A percentile compares a stretch with the other conserved stretches of the same genome.
These are phyloP conservation scores for Daldinia bambusicola DNA, from an alignment of 495 filamentous ascomycete genomes.

Conservation along the genomic window DNA sequence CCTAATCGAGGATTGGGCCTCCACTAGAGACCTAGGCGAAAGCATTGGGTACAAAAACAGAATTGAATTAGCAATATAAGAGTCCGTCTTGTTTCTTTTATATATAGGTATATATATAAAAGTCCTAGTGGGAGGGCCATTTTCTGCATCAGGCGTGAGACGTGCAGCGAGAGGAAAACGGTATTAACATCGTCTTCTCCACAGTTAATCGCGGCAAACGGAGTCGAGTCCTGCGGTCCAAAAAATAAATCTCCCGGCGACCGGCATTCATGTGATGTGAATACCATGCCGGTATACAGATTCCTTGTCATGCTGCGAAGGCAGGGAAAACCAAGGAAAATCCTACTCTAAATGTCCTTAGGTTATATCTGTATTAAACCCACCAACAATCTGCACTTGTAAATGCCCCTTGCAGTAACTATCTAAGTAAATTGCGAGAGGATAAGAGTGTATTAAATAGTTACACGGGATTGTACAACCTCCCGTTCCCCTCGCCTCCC, in stretches of 20 bases:
- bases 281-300: neutral
- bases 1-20: too few species aligned
- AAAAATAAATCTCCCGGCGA: conserved; percentile 10
- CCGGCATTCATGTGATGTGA: conserved; percentile 2
- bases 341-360: neutral
- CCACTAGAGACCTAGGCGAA: too few species aligned
- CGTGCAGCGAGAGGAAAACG: neutral
- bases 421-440: too few species aligned
- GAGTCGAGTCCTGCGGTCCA: conserved; percentile 8
- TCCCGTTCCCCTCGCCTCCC: too few species aligned
- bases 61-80: too few species aligned
- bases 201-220: conserved; percentile 12
- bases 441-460: too few species aligned
- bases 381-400: neutral
- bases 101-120: too few species aligned
- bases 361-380: neutral
- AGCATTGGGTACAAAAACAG: too few species aligned
- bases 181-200: conserved; percentile 9
- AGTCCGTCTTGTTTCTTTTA: too few species aligned
- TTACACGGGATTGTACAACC: too few species aligned
- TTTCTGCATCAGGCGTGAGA: neutral
- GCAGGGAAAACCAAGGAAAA: neutral
- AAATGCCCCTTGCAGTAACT: too few species aligned
- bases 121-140: neutral
- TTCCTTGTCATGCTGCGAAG: neutral